These are phyloP conservation scores for Omphalotus guepiniiformis DNA, from an alignment of 768 basidiomycete genomes.

Conservation along the genomic window DNA sequence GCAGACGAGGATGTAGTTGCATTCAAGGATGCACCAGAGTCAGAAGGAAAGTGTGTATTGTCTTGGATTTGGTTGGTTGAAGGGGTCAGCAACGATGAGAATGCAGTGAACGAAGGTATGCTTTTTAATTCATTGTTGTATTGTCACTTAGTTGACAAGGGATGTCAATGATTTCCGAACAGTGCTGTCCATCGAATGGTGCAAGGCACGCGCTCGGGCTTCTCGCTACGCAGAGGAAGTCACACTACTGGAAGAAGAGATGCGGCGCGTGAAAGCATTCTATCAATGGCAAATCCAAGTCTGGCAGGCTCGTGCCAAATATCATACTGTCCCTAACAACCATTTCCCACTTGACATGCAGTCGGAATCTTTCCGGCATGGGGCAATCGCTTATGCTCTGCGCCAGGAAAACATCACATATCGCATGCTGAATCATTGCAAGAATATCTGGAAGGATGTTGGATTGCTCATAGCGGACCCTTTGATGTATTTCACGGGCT, in stretches of 20 bases:
- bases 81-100: neutral
- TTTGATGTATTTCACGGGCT: too few species aligned
- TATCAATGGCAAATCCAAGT: too few species aligned
- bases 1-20: neutral
- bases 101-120: neutral
- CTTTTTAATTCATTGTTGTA: neutral
- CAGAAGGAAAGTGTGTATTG: neutral
- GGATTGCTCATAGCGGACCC: too few species aligned
- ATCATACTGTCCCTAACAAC: too few species aligned
- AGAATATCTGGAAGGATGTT: too few species aligned
- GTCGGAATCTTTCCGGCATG: too few species aligned
- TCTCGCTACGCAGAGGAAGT: constrained; percentile 16
- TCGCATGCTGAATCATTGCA: too few species aligned
- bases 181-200: constrained; percentile 15
- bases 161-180: too few species aligned
- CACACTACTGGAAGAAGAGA: constrained; percentile 14
- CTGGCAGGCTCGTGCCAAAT: too few species aligned
- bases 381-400: too few species aligned
- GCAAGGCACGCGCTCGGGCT: constrained; percentile 12
- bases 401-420: too few species aligned
- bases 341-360: too few species aligned
- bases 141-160: neutral
- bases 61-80: neutral
- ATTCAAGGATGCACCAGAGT: neutral
- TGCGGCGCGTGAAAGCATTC: constrained; percentile 3